A percentile compares a stretch with the other conserved stretches of the same genome.
phyloP scores from a whole-genome alignment of 805 yeast genomes.

The Candida pseudofarinosa region DNA sequence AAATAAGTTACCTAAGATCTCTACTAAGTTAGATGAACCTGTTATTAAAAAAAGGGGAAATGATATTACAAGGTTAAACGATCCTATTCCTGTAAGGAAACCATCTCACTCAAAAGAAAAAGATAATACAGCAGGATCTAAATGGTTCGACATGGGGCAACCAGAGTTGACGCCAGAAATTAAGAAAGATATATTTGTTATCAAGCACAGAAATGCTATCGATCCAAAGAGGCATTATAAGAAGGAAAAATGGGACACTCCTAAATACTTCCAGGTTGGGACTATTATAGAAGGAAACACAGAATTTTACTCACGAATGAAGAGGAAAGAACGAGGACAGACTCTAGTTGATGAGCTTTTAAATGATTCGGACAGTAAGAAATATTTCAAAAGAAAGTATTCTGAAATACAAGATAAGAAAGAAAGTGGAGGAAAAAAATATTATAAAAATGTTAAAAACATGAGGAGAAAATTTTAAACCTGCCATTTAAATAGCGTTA shows the following conservation, averaged over 20 bases:
- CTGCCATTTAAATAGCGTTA: not conserved
- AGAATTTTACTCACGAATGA: constrained; percentile 70
- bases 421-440: constrained; percentile 61
- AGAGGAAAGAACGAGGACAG: constrained; percentile 67
- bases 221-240: constrained; percentile 96
- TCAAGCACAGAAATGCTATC: constrained; percentile 83
- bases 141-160: constrained; percentile 81
- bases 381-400: constrained; percentile 83
- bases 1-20: constrained; percentile 39
- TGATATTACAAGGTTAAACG: constrained; percentile 38
- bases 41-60: constrained; percentile 7
- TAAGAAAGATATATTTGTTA: constrained; percentile 71
- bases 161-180: constrained; percentile 68
- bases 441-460: constrained; percentile 58
- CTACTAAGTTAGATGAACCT: constrained; percentile 23
- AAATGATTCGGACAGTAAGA: constrained; percentile 62
- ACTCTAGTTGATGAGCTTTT: constrained; percentile 81
- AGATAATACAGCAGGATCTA: constrained; percentile 42
- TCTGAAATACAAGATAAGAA: constrained; percentile 67
- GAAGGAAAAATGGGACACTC: constrained; percentile 73
- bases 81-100: constrained; percentile 32
- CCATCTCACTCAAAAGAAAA: constrained; percentile 13
- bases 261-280: constrained; percentile 84
- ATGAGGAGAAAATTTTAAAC: constrained; percentile 52
- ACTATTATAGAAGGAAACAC: constrained; percentile 79